phyloP scores from a whole-genome alignment of 768 basidiomycete species.

The Fomitopsis serialis region DNA sequence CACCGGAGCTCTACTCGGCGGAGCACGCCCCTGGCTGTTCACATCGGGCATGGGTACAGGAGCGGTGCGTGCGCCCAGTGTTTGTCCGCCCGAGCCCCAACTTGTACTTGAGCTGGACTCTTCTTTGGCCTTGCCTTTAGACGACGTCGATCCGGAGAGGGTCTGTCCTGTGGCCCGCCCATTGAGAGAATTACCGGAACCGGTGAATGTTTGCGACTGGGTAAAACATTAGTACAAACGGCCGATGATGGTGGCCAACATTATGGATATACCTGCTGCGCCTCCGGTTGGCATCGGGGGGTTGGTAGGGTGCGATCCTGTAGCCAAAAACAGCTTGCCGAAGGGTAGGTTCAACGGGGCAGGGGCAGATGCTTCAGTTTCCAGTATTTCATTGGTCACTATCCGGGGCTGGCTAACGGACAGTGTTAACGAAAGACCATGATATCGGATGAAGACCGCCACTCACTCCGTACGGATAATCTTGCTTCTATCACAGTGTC shows the following conservation, averaged over 20 bases:
- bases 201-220: slow-evolving; percentile 48
- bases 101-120: slow-evolving; percentile 14
- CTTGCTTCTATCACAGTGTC: slow-evolving; percentile 77
- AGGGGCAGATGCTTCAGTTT: slow-evolving; percentile 74
- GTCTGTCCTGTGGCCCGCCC: slow-evolving; percentile 35
- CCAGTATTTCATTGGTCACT: slow-evolving; percentile 75
- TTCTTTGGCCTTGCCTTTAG: slow-evolving; percentile 39
- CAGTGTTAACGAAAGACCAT: slow-evolving; percentile 4
- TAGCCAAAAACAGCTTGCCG: slow-evolving; percentile 96
- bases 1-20: background rate
- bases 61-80: slow-evolving; percentile 40
- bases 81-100: slow-evolving; percentile 38
- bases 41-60: slow-evolving; percentile 8
- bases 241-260: background rate
- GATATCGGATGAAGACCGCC: background rate
- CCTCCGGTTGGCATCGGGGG: slow-evolving; percentile 29
- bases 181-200: slow-evolving; percentile 63
- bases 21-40: background rate
- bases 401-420: slow-evolving; percentile 68
- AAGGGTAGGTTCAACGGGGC: slow-evolving; percentile 87
- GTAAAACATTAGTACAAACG: background rate
- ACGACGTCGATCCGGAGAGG: slow-evolving; percentile 21
- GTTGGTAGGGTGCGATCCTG: slow-evolving; percentile 65
- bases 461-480: slow-evolving; percentile 89
- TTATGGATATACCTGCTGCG: slow-evolving; percentile 9